Evolutionary conservation across 192 early-diverging fungal genomes (phyloP).

Genomic region (Fimicolochytrium jonesii): DNA sequence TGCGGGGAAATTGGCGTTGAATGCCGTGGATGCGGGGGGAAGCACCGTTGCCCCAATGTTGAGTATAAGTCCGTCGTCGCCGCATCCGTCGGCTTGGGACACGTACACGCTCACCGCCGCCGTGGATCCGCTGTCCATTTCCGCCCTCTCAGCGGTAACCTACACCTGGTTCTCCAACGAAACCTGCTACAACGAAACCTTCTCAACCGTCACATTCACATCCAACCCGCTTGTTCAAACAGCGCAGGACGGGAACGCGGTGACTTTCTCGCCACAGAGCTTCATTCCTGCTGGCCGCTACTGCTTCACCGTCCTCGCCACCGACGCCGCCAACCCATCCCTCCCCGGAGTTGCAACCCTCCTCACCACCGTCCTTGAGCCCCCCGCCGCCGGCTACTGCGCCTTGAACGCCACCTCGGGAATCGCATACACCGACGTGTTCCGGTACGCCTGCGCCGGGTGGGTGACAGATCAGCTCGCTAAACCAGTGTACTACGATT

Average conservation of each 20-base stretch:
- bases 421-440: not conserved
- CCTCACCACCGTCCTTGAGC: not conserved
- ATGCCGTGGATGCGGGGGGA: no score
- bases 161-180: not conserved
- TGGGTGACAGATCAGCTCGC: constrained; percentile 18
- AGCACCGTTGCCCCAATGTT: no score
- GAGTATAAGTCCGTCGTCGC: not conserved
- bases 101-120: not conserved
- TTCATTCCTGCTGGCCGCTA: constrained; percentile 1
- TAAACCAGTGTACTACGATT: constrained; percentile 9
- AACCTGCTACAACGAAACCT: not conserved
- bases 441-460: constrained; percentile 11
- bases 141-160: not conserved
- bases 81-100: constrained; percentile 9
- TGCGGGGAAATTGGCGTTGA: no score
- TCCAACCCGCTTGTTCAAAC: no score
- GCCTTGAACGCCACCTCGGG: not conserved
- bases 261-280: not conserved
- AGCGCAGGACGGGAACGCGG: not conserved
- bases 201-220: not conserved
- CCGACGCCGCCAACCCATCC: not conserved
- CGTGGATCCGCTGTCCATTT: not conserved
- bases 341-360: not conserved
- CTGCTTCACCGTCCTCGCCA: constrained; percentile 9
- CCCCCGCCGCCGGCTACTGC: constrained; percentile 12